Percentiles rank a stretch among this genome's conserved stretches.
These are phyloP conservation scores for Candida manassasensis DNA, from an alignment of 805 yeast species.

Conservation along the genomic window DNA sequence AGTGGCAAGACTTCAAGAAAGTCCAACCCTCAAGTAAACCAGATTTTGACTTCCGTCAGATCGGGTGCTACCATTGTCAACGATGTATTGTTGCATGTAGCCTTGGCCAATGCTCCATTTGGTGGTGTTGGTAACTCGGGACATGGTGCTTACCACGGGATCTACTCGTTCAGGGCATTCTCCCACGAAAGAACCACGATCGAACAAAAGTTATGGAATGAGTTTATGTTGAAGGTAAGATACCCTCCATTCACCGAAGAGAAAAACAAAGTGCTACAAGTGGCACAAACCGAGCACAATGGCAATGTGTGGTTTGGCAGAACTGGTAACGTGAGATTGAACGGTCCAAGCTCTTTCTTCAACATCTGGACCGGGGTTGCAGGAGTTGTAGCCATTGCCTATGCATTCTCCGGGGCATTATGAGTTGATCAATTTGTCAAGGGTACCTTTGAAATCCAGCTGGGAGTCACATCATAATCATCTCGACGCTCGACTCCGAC, in stretches of 20 bases:
- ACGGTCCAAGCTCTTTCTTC: slow-evolving; percentile 32
- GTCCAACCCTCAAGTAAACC: slow-evolving; percentile 41
- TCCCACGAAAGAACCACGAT: slow-evolving; percentile 69
- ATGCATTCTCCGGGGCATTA: slow-evolving; percentile 13
- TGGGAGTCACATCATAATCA: too few relatives aligned
- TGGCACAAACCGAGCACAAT: slow-evolving; percentile 24
- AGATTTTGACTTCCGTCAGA: slow-evolving; percentile 49
- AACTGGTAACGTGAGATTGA: slow-evolving; percentile 27
- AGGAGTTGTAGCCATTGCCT: slow-evolving; percentile 26
- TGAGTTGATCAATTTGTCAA: too few relatives aligned
- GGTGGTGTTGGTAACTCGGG: slow-evolving; percentile 92
- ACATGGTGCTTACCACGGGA: slow-evolving; percentile 77
- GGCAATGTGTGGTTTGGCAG: slow-evolving; percentile 38
- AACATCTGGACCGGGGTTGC: slow-evolving; percentile 27
- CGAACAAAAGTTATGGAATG: slow-evolving; percentile 63
- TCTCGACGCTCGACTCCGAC: too few relatives aligned
- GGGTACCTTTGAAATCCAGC: too few relatives aligned
- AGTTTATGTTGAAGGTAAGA: slow-evolving; percentile 51
- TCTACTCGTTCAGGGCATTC: slow-evolving; percentile 47
- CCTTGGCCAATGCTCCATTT: slow-evolving; percentile 67
- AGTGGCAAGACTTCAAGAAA: slow-evolving; percentile 37
- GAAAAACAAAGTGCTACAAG: slow-evolving; percentile 28
- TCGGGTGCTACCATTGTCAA: slow-evolving; percentile 72
- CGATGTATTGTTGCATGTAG: slow-evolving; percentile 71
- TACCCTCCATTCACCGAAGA: slow-evolving; percentile 55